phyloP scores from a whole-genome alignment of 2,329 filamentous ascomycete species.

The Colletotrichum tropicale region DNA sequence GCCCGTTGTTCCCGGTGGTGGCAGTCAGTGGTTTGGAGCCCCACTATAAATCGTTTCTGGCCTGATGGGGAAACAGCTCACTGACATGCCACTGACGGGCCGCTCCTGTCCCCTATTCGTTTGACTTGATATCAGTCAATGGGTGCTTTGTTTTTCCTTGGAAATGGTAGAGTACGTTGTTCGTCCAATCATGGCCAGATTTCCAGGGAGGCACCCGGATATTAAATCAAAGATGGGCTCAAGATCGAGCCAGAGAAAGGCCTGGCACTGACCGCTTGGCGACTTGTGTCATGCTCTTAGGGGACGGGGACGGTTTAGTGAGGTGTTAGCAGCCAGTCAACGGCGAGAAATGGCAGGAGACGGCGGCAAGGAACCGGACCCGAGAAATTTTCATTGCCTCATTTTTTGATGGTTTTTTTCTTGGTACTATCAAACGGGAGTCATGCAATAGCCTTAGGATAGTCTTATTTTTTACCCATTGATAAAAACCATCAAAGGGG shows the following conservation, averaged over 20 bases:
- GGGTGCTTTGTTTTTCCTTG: neutral
- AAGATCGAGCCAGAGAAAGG: neutral
- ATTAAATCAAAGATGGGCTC: neutral
- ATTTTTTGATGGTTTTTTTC: neutral
- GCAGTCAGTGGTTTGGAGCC: neutral
- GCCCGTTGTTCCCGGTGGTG: neutral
- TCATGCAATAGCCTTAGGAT: neutral
- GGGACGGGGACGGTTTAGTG: neutral
- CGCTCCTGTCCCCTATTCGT: neutral
- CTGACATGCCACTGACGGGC: neutral
- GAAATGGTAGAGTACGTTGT: rapidly evolving
- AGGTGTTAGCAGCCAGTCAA: neutral
- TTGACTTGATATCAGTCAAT: neutral
- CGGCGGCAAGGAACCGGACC: neutral
- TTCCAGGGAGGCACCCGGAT: neutral
- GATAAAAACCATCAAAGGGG: neutral
- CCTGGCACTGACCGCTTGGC: slow-evolving; percentile 3
- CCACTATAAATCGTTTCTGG: neutral
- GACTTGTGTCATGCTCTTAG: neutral
- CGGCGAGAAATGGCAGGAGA: neutral
- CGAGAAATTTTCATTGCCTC: slow-evolving; percentile 4
- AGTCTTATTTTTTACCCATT: neutral
- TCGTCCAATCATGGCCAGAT: neutral
- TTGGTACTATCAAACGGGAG: neutral
- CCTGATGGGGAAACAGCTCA: slow-evolving; percentile 13